A percentile compares a stretch with the other conserved stretches of the same genome.
Conservation (phyloP, 345 rosid genomes). For the Brassica nigra region DNA sequence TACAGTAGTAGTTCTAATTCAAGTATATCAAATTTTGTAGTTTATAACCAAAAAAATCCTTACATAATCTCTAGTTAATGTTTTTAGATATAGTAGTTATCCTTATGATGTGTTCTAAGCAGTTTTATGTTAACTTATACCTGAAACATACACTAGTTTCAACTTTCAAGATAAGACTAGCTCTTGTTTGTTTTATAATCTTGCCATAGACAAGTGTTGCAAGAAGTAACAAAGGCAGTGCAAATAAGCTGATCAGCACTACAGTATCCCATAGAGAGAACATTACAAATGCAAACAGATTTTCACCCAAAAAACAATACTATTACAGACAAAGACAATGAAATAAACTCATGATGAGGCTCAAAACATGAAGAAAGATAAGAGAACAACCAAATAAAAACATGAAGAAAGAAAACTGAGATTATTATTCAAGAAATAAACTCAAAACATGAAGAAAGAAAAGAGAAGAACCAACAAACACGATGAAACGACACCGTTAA, state of each 20-base stretch:
- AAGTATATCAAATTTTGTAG: background rate
- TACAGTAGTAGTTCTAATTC: background rate
- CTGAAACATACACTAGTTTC: background rate
- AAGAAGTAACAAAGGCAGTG: background rate
- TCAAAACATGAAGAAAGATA: background rate
- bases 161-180: background rate
- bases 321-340: background rate
- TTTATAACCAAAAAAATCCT: background rate
- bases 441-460: conserved; percentile 26
- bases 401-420: background rate
- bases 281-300: background rate
- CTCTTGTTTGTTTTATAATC: background rate
- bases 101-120: background rate
- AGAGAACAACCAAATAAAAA: background rate
- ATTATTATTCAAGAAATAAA: background rate
- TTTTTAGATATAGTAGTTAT: background rate
- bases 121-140: background rate
- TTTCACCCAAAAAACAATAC: background rate
- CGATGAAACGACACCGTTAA: background rate
- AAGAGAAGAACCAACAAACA: conserved; percentile 7
- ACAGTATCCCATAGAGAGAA: background rate
- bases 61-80: too few species aligned
- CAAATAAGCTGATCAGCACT: background rate
- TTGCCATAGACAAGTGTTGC: background rate
- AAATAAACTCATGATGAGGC: background rate